Evolutionary conservation across 148 eudicot species (phyloP).

Genomic region (Chenopodium suecicum): DNA sequence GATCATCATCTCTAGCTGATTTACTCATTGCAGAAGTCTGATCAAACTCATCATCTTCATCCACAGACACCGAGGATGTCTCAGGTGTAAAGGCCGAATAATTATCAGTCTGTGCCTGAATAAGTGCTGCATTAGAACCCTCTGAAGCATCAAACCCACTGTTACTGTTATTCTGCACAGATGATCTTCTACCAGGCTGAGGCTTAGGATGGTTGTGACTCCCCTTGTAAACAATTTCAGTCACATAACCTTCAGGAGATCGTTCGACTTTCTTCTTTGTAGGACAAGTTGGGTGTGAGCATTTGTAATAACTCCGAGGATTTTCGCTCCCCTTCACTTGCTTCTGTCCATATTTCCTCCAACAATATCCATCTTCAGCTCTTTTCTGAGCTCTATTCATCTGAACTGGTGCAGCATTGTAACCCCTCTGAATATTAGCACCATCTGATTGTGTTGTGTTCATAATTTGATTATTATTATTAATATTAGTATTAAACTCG

Average conservation of each 20-base stretch:
- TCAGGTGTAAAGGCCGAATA: slow-evolving; percentile 50
- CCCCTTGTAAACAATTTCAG: slow-evolving; percentile 81
- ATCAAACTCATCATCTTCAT: slow-evolving; percentile 63
- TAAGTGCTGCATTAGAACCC: slow-evolving; percentile 12
- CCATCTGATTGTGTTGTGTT: slow-evolving; percentile 22
- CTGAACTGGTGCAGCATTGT: slow-evolving; percentile 38
- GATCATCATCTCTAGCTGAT: slow-evolving; percentile 52
- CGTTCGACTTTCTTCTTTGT: slow-evolving; percentile 81
- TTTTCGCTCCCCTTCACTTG: slow-evolving; percentile 82
- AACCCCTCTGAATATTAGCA: slow-evolving; percentile 4
- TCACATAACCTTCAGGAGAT: slow-evolving; percentile 56
- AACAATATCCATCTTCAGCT: slow-evolving; percentile 70
- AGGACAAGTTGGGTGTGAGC: slow-evolving; percentile 66
- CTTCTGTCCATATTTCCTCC: slow-evolving; percentile 86
- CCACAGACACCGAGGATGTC: slow-evolving; percentile 64
- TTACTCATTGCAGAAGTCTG: slow-evolving; percentile 60
- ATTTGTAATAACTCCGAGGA: slow-evolving; percentile 84
- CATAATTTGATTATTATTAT: slow-evolving; percentile 30
- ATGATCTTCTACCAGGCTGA: slow-evolving; percentile 49
- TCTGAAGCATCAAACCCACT: slow-evolving; percentile 23
- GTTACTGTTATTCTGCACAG: slow-evolving; percentile 13
- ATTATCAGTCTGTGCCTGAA: slow-evolving; percentile 25
- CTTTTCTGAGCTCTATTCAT: slow-evolving; percentile 52
- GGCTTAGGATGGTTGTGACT: slow-evolving; percentile 84
- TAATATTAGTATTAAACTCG: slow-evolving; percentile 1